A percentile compares a stretch with the other conserved stretches of the same genome.
Evolutionary conservation across 1,284 basidiomycete species (phyloP).

Genomic region (Boletus semigastroideus): DNA sequence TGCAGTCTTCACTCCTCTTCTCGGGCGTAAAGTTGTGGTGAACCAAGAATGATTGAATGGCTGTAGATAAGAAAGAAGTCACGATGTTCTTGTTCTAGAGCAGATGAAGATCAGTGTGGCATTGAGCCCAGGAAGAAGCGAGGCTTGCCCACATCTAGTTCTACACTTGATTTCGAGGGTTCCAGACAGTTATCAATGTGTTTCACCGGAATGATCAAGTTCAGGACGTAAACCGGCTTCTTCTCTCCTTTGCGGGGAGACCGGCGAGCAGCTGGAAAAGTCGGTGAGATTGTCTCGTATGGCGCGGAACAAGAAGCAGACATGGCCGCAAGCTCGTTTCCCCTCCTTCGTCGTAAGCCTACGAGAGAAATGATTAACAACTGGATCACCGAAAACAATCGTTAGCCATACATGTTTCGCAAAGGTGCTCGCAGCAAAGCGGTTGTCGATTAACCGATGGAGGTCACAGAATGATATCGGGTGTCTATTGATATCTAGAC

Average conservation of each 20-base stretch:
- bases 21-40: slow-evolving; percentile 57
- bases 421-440: slow-evolving; percentile 71
- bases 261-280: slow-evolving; percentile 49
- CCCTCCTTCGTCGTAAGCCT: slow-evolving; percentile 67
- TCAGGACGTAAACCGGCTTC: slow-evolving; percentile 79
- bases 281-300: slow-evolving; percentile 13
- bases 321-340: slow-evolving; percentile 46
- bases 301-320: slow-evolving; percentile 31
- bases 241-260: slow-evolving; percentile 77
- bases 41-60: slow-evolving; percentile 64
- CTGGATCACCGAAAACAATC: neutral
- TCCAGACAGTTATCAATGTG: slow-evolving; percentile 78
- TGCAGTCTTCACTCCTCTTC: slow-evolving; percentile 21
- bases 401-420: slow-evolving; percentile 55
- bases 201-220: slow-evolving; percentile 61
- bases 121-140: slow-evolving; percentile 2
- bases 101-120: slow-evolving; percentile 11
- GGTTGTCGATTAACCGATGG: slow-evolving; percentile 64
- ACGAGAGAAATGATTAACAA: neutral
- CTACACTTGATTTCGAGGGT: slow-evolving; percentile 68
- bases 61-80: slow-evolving; percentile 52
- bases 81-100: slow-evolving; percentile 51
- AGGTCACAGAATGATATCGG: slow-evolving; percentile 68
- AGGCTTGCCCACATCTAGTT: slow-evolving; percentile 58
- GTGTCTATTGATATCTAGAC: slow-evolving; percentile 79